Base-by-base conservation (phyloP, 148 eudicot genomes). In the Fagopyrum homotropicum region DNA sequence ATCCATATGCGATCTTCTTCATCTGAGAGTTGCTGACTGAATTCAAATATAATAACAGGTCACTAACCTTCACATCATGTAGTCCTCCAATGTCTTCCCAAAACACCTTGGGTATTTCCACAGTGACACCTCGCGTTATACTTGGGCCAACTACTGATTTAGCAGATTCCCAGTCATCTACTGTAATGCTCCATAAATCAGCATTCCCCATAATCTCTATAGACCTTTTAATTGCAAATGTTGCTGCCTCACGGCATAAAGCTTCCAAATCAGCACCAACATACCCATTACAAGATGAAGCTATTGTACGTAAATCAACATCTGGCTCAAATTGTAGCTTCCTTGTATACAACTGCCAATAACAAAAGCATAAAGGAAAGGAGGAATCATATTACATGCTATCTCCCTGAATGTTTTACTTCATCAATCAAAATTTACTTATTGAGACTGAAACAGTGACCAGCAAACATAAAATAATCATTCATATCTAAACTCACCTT, bases 211-310 rank as follows among this genome's bases (percentile, higher is more conserved):
- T 72, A 69, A 17, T 72, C 74, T 83, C 77, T 30, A 81, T 72
- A 79, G 87, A 74, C 77, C 82, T 84, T 74, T 73, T 78, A 11
- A 79, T 50, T 43, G 91, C 89, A 75, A 81, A 77, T 81, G 83
- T 78, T 66, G 87, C 84, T 63, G 96, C 97, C 86, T 90, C 96
- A 74, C 96, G 94, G 81, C 99, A 92, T 81, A 95, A 82, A 79
- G 93, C 97, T 86, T 92, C 96, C 82, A 95, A 82, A 88, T 95
- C 97, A 82, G 99, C 99, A 73, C 99, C 97, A 19, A 92, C 97
- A 48, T 89, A 95, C 75, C 99, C 99, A 82, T 95, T 92, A 82
- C 99, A 95, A 80, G 92, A 86, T 79, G 89, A 80, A 85, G 97
- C 99, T 80, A 95, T 73, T 70, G 81, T 78, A 80, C 70, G 82